Base-by-base conservation (phyloP, 768 basidiomycete genomes). In the Termitomyces bulborhizus region DNA sequence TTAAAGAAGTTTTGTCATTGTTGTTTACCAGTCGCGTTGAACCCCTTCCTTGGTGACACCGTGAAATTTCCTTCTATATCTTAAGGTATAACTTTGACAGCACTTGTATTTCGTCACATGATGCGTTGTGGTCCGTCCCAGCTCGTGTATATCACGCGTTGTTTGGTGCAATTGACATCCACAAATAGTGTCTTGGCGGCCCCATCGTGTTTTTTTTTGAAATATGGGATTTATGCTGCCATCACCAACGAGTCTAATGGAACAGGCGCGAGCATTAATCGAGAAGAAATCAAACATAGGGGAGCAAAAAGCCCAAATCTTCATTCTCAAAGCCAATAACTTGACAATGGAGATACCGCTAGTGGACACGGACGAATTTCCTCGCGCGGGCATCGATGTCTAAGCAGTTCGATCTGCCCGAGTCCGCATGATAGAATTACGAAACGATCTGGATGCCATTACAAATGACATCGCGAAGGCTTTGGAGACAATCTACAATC, bases 301-400 rank as follows among this genome's bases (percentile, higher is more conserved):
- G 67, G 73, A 75, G 31, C 84, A 91, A 61, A 79, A 80, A 52
- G 70, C 73, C 9, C 84, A 90, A 50, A 69, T 80, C 37, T 71
- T 80, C 43, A 77, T 91, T 53, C 81, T 93, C 60, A 73, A 76
- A 62, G 72, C 77, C 48, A 88, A 91, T 63, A 71, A 77, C 41
- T 79, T 78, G 32, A 84, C 79, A 2, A 81, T 93, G 75, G 71
- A 81, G 26, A 81, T 87, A 0, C 84, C 90, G 0, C 81, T 98
- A 34, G 81, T 97, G 46, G 93, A 97, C 65, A 59, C 74, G 1
- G 90, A 97, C 51, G 96, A 95, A 6, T 98, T 92, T 69, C 95
- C 95, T 1, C 80, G 93, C 13, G 83, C 82, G 13, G 88, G 96
- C 70, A 80, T 98, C 58, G 90, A 95, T 60, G 76, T 96, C 16